Percentiles rank a stretch among this genome's conserved stretches.
Conservation (phyloP, 768 basidiomycete species). For the Lentinula aciculospora region DNA sequence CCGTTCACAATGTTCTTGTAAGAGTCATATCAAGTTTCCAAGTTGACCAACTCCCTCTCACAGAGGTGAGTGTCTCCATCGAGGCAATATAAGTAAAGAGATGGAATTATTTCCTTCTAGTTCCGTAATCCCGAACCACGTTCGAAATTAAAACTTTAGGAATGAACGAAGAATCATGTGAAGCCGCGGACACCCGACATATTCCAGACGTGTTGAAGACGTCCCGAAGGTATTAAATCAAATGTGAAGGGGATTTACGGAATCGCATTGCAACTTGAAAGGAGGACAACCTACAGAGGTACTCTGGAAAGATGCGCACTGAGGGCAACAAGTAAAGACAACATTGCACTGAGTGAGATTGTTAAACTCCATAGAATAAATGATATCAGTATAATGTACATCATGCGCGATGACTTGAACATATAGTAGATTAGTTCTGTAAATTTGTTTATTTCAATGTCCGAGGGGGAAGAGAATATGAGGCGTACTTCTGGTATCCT, state of each 20-base stretch:
- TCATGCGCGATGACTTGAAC: not conserved
- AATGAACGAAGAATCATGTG: too few species aligned
- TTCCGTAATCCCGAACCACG: not conserved
- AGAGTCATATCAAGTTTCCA: not conserved
- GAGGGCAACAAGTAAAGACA: too few species aligned
- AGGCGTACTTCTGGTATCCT: conserved; percentile 74
- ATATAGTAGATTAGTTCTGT: not conserved
- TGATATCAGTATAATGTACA: not conserved
- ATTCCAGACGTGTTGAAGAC: too few species aligned
- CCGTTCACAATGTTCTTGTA: not conserved
- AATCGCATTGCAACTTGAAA: too few species aligned
- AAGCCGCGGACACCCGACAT: too few species aligned
- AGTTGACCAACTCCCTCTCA: not conserved
- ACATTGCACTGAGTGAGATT: not conserved
- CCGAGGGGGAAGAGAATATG: not conserved
- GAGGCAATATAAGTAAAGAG: not conserved
- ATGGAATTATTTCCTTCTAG: not conserved
- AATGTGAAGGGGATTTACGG: too few species aligned
- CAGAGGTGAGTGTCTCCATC: not conserved
- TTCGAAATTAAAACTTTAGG: too few species aligned
- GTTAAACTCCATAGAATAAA: not conserved
- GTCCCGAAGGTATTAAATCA: too few species aligned
- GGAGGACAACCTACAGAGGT: too few species aligned
- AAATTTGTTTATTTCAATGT: not conserved
- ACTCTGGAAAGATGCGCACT: too few species aligned